phyloP scores from a whole-genome alignment of 495 filamentous ascomycete species.

The Parathielavia appendiculata region DNA sequence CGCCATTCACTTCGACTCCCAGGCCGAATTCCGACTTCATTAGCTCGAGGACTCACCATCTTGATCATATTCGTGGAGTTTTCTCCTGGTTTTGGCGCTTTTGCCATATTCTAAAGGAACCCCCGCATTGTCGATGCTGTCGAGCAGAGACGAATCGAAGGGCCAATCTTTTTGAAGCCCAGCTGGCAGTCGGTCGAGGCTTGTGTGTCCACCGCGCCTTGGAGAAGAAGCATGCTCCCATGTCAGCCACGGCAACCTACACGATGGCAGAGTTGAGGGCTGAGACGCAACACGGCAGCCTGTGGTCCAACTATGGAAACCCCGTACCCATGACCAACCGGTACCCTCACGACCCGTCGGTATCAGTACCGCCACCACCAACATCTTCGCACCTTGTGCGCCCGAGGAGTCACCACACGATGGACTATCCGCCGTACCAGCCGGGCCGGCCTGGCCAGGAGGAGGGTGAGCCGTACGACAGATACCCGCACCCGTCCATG shows the following conservation, averaged over 20 bases:
- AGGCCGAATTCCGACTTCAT: background rate
- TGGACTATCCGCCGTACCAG: conserved; percentile 40
- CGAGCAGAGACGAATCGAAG: conserved; percentile 3
- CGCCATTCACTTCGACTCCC: conserved; percentile 19
- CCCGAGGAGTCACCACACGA: conserved; percentile 38
- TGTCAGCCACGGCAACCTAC: conserved; percentile 51
- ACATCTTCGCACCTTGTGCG: conserved; percentile 42
- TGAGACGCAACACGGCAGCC: conserved; percentile 45
- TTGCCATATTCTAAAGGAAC: background rate
- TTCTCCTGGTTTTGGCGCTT: background rate
- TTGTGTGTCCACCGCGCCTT: conserved; percentile 18
- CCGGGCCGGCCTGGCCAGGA: conserved; percentile 44
- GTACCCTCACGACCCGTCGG: conserved; percentile 42
- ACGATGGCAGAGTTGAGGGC: conserved; percentile 53
- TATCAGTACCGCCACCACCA: conserved; percentile 35
- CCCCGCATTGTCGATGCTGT: background rate
- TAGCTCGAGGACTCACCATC: background rate
- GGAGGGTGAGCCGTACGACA: conserved; percentile 43
- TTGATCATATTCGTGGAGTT: background rate
- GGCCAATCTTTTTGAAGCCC: conserved; percentile 1
- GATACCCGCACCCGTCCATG: conserved; percentile 44
- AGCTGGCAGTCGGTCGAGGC: background rate
- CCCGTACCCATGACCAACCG: conserved; percentile 46
- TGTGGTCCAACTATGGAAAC: conserved; percentile 49
- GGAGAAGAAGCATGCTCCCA: conserved; percentile 41